A percentile compares a stretch with the other conserved stretches of the same genome.
phyloP scores from a whole-genome alignment of 2,329 filamentous ascomycete species.

The Hypoxylon sp. region DNA sequence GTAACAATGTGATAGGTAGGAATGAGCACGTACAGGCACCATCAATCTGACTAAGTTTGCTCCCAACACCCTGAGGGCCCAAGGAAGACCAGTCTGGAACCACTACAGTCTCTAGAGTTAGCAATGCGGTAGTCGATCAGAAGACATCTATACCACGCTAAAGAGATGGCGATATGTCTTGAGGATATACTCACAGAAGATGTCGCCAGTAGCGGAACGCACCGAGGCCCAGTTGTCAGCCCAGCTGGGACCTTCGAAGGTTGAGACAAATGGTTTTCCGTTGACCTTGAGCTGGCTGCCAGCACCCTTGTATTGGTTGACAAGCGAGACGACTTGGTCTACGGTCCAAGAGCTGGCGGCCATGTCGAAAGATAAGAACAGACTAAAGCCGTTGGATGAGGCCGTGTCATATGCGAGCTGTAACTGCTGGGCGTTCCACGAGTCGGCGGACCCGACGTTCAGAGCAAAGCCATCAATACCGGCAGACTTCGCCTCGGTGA shows the following conservation, averaged over 20 bases:
- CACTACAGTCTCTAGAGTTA: conserved; percentile 44
- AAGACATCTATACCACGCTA: neutral
- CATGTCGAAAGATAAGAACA: conserved; percentile 59
- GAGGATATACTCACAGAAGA: conserved; percentile 51
- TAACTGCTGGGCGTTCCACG: conserved; percentile 49
- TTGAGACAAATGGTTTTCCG: conserved; percentile 63
- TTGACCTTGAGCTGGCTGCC: conserved; percentile 60
- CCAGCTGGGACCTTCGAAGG: conserved; percentile 64
- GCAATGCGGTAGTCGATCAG: neutral
- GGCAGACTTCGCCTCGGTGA: conserved; percentile 47
- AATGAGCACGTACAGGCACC: conserved; percentile 50
- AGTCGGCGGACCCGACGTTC: conserved; percentile 48
- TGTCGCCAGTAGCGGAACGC: conserved; percentile 55
- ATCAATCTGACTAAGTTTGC: conserved; percentile 48
- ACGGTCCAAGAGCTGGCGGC: conserved; percentile 51
- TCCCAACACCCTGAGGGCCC: conserved; percentile 55
- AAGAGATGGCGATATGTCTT: neutral
- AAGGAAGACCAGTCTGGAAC: conserved; percentile 65
- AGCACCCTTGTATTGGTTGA: conserved; percentile 58
- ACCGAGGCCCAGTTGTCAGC: conserved; percentile 61
- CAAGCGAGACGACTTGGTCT: conserved; percentile 50
- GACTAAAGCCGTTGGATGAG: conserved; percentile 50
- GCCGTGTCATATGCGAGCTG: conserved; percentile 55
- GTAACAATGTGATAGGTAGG: neutral
- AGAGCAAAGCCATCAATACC: conserved; percentile 53